These are phyloP conservation scores for Wickerhamiella occidentalis DNA, from an alignment of 805 yeast species.

Conservation along the genomic window DNA sequence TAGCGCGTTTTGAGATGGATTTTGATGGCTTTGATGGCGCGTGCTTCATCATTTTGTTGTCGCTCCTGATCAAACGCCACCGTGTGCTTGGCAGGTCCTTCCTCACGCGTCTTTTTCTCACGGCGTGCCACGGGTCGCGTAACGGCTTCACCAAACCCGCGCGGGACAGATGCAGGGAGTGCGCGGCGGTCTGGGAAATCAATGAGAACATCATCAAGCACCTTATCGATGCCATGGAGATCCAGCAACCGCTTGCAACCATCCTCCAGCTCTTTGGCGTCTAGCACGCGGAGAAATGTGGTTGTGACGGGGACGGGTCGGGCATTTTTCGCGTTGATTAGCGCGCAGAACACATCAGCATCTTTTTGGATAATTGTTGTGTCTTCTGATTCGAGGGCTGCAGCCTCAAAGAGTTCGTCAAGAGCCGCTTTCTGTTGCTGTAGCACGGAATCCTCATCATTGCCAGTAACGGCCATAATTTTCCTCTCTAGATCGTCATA, in stretches of 20 bases:
- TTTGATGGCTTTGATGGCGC: background rate
- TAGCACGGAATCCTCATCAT: too few species aligned
- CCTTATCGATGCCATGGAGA: background rate
- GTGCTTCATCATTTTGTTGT: constrained; percentile 6
- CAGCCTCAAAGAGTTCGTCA: too few species aligned
- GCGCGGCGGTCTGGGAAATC: background rate
- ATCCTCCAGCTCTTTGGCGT: background rate
- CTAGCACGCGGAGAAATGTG: background rate
- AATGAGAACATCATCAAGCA: background rate
- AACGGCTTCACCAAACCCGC: background rate
- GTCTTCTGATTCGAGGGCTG: too few species aligned
- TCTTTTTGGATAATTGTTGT: too few species aligned
- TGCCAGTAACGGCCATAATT: background rate
- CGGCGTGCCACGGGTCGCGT: constrained; percentile 14
- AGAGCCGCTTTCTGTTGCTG: too few species aligned
- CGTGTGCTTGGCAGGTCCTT: constrained; percentile 8
- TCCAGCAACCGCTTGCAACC: background rate
- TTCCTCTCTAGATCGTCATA: background rate
- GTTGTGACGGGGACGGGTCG: background rate
- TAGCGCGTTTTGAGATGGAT: background rate
- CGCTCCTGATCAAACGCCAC: constrained; percentile 8
- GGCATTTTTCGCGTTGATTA: background rate
- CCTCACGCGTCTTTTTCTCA: constrained; percentile 20
- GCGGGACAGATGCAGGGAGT: background rate
- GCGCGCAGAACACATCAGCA: background rate